Conservation (phyloP, 495 filamentous ascomycete genomes). For the Xylaria bambusicola region DNA sequence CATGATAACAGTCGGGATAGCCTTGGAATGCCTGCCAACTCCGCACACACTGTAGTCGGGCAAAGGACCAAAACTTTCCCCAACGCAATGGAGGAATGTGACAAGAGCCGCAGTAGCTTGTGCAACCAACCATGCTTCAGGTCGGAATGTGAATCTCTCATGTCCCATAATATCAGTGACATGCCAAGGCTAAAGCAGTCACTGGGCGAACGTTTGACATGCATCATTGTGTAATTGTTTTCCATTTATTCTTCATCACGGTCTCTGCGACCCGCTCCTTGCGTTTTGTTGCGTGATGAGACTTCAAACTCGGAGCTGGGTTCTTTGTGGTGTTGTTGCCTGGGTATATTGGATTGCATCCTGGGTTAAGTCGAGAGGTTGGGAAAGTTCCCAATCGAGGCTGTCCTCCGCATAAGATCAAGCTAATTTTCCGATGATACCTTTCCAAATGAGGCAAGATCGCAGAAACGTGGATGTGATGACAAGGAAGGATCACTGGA, state of each 20-base stretch:
- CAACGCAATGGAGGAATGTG: slow-evolving; percentile 8
- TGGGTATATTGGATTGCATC: background rate
- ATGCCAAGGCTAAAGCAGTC: background rate
- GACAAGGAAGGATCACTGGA: background rate
- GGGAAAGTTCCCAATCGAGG: slow-evolving; percentile 10
- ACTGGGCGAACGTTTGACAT: no score
- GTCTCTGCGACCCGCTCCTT: background rate
- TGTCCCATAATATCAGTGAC: slow-evolving; percentile 1
- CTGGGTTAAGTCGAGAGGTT: background rate
- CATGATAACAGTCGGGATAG: background rate
- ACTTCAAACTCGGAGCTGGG: no score
- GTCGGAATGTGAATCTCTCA: slow-evolving; percentile 2
- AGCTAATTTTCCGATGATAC: slow-evolving; percentile 10
- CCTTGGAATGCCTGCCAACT: background rate
- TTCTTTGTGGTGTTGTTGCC: no score
- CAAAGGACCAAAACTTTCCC: slow-evolving; percentile 9
- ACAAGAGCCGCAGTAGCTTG: slow-evolving; percentile 18
- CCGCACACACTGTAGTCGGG: slow-evolving; percentile 2
- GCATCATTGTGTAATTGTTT: no score
- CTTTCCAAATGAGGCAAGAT: slow-evolving; percentile 1
- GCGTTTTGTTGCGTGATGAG: slow-evolving; percentile 1
- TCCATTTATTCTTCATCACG: background rate
- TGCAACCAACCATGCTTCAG: background rate
- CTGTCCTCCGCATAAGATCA: slow-evolving; percentile 4
- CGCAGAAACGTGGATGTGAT: slow-evolving; percentile 7